phyloP scores from a whole-genome alignment of 495 filamentous ascomycete species.

The Jackrogersella multiformis region DNA sequence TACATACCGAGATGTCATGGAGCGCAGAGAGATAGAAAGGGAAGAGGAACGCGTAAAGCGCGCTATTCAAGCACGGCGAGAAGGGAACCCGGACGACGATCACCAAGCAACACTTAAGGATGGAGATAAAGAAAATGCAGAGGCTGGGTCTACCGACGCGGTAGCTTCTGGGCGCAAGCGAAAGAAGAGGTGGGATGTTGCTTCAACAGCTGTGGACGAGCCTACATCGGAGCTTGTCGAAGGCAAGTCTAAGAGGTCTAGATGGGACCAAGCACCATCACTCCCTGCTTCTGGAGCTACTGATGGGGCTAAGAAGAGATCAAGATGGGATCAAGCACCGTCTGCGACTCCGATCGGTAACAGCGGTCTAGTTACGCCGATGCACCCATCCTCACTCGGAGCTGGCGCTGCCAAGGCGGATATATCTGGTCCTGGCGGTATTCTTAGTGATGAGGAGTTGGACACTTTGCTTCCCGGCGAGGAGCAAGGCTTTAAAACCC shows the following conservation, averaged over 20 bases:
- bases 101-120: slow-evolving; percentile 78
- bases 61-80: slow-evolving; percentile 77
- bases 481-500: slow-evolving; percentile 89
- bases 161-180: slow-evolving; percentile 75
- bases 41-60: slow-evolving; percentile 90
- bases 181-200: slow-evolving; percentile 94
- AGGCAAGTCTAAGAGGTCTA: slow-evolving; percentile 74
- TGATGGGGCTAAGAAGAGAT: slow-evolving; percentile 72
- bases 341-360: slow-evolving; percentile 85
- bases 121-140: slow-evolving; percentile 74
- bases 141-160: slow-evolving; percentile 72
- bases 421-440: slow-evolving; percentile 78
- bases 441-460: slow-evolving; percentile 91
- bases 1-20: slow-evolving; percentile 93
- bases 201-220: slow-evolving; percentile 59
- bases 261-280: slow-evolving; percentile 89
- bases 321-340: slow-evolving; percentile 91
- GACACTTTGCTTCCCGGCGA: slow-evolving; percentile 83
- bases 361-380: slow-evolving; percentile 82
- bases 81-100: slow-evolving; percentile 60
- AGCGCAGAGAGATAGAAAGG: slow-evolving; percentile 85
- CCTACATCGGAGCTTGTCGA: slow-evolving; percentile 61
- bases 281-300: slow-evolving; percentile 61
- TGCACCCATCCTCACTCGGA: slow-evolving; percentile 75
- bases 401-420: slow-evolving; percentile 72